Percentiles rank a stretch among this genome's conserved stretches.
Conservation (phyloP, 768 basidiomycete genomes). For the Agrocybe praecox region DNA sequence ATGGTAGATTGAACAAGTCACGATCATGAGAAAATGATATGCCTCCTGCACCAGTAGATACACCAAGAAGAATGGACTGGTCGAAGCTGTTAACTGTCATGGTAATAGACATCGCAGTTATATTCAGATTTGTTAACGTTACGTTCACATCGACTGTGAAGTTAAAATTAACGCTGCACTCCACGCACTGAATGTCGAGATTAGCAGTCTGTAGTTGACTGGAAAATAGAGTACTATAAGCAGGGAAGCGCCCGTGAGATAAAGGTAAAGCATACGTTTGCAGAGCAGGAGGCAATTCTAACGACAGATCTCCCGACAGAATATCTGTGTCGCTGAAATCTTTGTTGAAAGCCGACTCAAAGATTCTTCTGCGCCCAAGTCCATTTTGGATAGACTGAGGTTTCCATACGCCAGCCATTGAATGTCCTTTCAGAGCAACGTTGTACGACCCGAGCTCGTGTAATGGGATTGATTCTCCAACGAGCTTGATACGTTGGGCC, state of each 20-base stretch:
- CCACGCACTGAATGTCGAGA: not conserved
- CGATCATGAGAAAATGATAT: not conserved
- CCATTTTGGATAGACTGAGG: not conserved
- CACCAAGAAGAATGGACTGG: slow-evolving; percentile 1
- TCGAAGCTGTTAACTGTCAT: not conserved
- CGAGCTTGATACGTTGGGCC: not conserved
- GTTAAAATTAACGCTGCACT: slow-evolving; percentile 1
- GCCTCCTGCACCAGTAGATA: not conserved
- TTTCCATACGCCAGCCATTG: not conserved
- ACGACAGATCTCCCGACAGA: not conserved
- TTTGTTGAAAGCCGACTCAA: not conserved
- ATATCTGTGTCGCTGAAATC: not conserved
- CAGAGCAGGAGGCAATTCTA: not conserved
- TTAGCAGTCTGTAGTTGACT: not conserved
- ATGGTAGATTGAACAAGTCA: not conserved
- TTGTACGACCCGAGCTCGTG: not conserved
- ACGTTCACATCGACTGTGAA: slow-evolving; percentile 4
- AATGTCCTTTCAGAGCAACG: not conserved
- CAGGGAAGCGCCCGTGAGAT: too few species aligned
- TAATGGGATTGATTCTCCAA: not conserved
- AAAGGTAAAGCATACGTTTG: not conserved
- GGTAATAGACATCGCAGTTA: not conserved
- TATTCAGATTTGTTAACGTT: not conserved
- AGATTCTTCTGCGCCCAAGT: not conserved
- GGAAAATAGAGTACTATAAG: not conserved